These are phyloP conservation scores for Sporothrix variecibatus DNA, from an alignment of 2,329 filamentous ascomycete species.

Conservation along the genomic window DNA sequence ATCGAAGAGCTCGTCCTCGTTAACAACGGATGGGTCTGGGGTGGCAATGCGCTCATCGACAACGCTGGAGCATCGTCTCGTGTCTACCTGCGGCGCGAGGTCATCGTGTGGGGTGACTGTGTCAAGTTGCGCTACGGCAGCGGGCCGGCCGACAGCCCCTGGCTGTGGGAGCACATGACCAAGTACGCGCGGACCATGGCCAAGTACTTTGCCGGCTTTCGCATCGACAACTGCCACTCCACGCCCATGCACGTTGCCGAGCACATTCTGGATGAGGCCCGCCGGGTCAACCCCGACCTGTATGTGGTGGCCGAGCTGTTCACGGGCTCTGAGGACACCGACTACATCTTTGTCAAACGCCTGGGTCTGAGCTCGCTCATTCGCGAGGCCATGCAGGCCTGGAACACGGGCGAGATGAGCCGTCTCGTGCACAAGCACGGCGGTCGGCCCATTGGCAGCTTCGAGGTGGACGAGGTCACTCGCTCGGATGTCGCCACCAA, in stretches of 20 bases:
- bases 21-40: constrained; percentile 99
- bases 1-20: constrained; percentile 77
- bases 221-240: constrained; percentile 97
- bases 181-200: constrained; percentile 89
- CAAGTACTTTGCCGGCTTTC: constrained; percentile 91
- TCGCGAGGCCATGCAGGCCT: constrained; percentile 96
- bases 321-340: constrained; percentile 91
- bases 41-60: constrained; percentile 88
- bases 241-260: constrained; percentile 94
- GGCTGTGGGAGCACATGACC: constrained; percentile 94
- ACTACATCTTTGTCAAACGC: constrained; percentile 92
- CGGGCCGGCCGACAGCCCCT: constrained; percentile 81
- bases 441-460: constrained; percentile 92
- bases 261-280: constrained; percentile 91
- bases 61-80: constrained; percentile 87
- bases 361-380: constrained; percentile 90
- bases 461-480: constrained; percentile 86
- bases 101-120: constrained; percentile 98
- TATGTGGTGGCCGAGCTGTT: constrained; percentile 96
- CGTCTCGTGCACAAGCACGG: constrained; percentile 90
- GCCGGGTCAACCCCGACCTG: constrained; percentile 80
- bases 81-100: constrained; percentile 92
- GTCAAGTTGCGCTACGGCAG: constrained; percentile 92
- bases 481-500: constrained; percentile 53
- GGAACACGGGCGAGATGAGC: constrained; percentile 92